A percentile compares a stretch with the other conserved stretches of the same genome.
Conservation (phyloP, 805 yeast genomes). For the Wickerhamiella sorbophila region DNA sequence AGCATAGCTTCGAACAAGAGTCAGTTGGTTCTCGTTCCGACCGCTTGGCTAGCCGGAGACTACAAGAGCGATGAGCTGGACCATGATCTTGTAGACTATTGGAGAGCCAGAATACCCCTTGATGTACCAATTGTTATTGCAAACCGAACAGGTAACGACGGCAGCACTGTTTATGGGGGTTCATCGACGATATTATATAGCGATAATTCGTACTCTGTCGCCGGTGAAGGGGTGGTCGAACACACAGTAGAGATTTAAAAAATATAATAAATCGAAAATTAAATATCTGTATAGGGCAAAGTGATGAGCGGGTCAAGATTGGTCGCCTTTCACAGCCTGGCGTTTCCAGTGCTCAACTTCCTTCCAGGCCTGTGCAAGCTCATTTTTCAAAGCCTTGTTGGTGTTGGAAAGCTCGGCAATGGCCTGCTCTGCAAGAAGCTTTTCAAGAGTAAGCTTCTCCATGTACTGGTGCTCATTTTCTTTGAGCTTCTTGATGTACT, state of each 20-base stretch:
- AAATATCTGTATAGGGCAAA: not conserved
- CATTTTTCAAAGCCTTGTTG: conserved; percentile 76
- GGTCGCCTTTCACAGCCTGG: conserved; percentile 8
- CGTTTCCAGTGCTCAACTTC: conserved; percentile 74
- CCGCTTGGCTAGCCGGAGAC: conserved; percentile 54
- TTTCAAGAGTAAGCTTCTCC: conserved; percentile 92
- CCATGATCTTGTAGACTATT: conserved; percentile 12
- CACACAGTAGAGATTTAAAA: not conserved
- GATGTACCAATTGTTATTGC: conserved; percentile 4
- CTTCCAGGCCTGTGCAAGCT: conserved; percentile 81
- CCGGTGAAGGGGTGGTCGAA: not conserved
- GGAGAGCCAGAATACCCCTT: conserved; percentile 6
- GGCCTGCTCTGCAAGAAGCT: conserved; percentile 81
- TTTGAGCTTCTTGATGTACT: conserved; percentile 75
- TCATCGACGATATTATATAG: conserved; percentile 15
- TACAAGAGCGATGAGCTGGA: conserved; percentile 13
- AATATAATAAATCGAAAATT: not conserved
- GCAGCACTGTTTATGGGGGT: conserved; percentile 10
- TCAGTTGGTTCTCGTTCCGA: conserved; percentile 56
- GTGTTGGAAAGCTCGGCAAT: conserved; percentile 70
- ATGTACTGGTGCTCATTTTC: conserved; percentile 80
- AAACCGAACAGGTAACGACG: conserved; percentile 2
- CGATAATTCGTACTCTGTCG: not conserved
- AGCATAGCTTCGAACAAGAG: conserved; percentile 35
- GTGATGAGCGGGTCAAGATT: not conserved